These are phyloP conservation scores for Fonsecaea nubica DNA, from an alignment of 2,329 filamentous ascomycete species.

Conservation along the genomic window DNA sequence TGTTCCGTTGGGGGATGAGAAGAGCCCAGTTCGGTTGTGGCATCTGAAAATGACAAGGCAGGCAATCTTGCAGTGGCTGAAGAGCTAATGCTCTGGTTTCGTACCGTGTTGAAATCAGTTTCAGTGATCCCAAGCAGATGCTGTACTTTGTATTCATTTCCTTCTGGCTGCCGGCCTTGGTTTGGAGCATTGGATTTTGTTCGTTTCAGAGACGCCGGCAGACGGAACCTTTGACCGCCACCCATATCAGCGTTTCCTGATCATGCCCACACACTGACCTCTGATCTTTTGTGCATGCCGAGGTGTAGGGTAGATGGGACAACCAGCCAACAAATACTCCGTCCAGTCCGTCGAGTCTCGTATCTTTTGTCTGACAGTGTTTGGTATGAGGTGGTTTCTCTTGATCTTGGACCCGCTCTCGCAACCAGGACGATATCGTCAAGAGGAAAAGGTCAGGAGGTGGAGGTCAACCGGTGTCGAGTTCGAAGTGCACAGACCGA, in stretches of 20 bases:
- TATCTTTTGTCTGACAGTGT: not conserved
- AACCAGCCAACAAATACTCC: not conserved
- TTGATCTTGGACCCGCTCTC: not conserved
- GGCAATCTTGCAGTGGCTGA: slow-evolving; percentile 33
- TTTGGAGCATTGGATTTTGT: slow-evolving; percentile 25
- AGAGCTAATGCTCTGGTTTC: slow-evolving; percentile 39
- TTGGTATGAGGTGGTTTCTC: not conserved
- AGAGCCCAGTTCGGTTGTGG: slow-evolving; percentile 39
- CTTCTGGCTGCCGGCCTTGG: slow-evolving; percentile 26
- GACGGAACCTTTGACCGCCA: slow-evolving; percentile 30
- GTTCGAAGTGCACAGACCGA: not conserved
- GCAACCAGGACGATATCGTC: not conserved
- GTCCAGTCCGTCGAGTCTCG: not conserved
- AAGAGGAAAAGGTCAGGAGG: not conserved
- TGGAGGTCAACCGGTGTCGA: not conserved
- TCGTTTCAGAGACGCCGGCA: slow-evolving; percentile 28
- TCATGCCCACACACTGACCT: slow-evolving; percentile 2
- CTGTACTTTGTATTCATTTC: slow-evolving; percentile 35
- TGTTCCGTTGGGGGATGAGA: slow-evolving; percentile 25
- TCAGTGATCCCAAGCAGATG: slow-evolving; percentile 39
- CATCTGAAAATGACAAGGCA: slow-evolving; percentile 37
- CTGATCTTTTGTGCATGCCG: slow-evolving; percentile 13
- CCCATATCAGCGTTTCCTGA: slow-evolving; percentile 24
- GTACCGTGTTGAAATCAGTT: slow-evolving; percentile 31
- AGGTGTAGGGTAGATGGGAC: not conserved